Percentiles rank a stretch among this genome's conserved stretches.
These are phyloP conservation scores for Ophiocytium majus DNA, from an alignment of 352 stramenopile genomes.

Conservation along the genomic window DNA sequence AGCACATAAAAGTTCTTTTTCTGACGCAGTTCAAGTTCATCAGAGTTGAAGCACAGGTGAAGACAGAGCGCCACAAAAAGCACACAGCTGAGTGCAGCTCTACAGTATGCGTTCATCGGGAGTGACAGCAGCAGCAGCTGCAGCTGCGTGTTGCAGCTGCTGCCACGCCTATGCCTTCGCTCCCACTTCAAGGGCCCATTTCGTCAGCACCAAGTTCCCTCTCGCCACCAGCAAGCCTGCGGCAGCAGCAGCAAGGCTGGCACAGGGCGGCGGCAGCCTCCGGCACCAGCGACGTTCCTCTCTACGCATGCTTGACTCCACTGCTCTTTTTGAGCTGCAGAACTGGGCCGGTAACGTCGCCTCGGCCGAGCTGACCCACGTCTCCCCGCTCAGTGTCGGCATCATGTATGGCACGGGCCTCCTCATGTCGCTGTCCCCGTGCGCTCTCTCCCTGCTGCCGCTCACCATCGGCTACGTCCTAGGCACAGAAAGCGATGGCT, in stretches of 20 bases:
- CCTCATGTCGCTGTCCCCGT: constrained; percentile 56
- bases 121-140: not conserved
- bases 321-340: constrained; percentile 52
- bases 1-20: no score
- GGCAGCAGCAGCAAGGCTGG: not conserved
- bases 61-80: no score
- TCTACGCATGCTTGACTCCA: constrained; percentile 46
- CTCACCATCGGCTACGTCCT: constrained; percentile 56
- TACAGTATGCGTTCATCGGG: no score
- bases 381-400: constrained; percentile 51
- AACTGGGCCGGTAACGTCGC: constrained; percentile 47
- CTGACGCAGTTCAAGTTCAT: no score
- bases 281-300: not conserved
- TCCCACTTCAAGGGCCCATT: not conserved
- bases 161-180: not conserved
- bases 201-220: no score
- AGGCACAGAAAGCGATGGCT: constrained; percentile 43
- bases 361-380: constrained; percentile 51
- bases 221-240: not conserved
- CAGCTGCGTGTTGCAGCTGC: not conserved
- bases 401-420: constrained; percentile 57
- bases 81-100: no score
- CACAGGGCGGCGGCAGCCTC: not conserved
- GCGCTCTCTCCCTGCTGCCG: constrained; percentile 56
- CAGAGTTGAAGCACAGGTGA: no score